phyloP scores from a whole-genome alignment of 1,284 basidiomycete species.

The Apiotrichum sp. region DNA sequence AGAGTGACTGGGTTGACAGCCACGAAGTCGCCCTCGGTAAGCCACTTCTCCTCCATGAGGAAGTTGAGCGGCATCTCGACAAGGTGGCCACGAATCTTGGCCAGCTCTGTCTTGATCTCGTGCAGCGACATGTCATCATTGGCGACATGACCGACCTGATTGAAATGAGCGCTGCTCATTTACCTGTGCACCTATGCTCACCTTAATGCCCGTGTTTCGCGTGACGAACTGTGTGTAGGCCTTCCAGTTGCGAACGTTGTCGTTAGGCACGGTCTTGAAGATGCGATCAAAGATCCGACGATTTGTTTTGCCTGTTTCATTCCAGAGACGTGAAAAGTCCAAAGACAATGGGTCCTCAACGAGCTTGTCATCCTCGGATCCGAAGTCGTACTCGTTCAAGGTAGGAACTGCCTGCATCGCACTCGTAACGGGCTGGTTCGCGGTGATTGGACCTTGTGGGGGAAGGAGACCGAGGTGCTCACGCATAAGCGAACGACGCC shows the following conservation, averaged over 20 bases:
- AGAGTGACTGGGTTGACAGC: slow-evolving; percentile 39
- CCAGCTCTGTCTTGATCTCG: slow-evolving; percentile 66
- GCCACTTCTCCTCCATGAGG: slow-evolving; percentile 26
- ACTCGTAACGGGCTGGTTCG: slow-evolving; percentile 51
- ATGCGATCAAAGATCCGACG: slow-evolving; percentile 59
- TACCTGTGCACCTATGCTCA: slow-evolving; percentile 15
- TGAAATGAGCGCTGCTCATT: too few relatives aligned
- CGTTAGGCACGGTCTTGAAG: slow-evolving; percentile 58
- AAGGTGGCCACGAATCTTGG: slow-evolving; percentile 54
- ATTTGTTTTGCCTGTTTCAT: slow-evolving; percentile 67
- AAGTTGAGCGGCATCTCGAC: slow-evolving; percentile 50
- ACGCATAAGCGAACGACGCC: slow-evolving; percentile 41
- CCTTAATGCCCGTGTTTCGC: slow-evolving; percentile 46
- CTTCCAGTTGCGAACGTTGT: slow-evolving; percentile 68
- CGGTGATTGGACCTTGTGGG: slow-evolving; percentile 26
- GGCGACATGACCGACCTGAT: slow-evolving; percentile 62
- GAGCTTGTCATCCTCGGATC: slow-evolving; percentile 55
- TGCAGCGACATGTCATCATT: slow-evolving; percentile 57
- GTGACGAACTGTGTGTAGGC: slow-evolving; percentile 61
- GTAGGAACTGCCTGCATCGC: slow-evolving; percentile 69
- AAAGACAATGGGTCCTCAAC: slow-evolving; percentile 76
- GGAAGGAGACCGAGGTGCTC: slow-evolving; percentile 79
- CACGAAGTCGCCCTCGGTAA: slow-evolving; percentile 37
- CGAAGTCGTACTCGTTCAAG: slow-evolving; percentile 62
- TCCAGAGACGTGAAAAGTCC: slow-evolving; percentile 59